phyloP scores from a whole-genome alignment of 257 asterid species.

The Penstemon newberryi region DNA sequence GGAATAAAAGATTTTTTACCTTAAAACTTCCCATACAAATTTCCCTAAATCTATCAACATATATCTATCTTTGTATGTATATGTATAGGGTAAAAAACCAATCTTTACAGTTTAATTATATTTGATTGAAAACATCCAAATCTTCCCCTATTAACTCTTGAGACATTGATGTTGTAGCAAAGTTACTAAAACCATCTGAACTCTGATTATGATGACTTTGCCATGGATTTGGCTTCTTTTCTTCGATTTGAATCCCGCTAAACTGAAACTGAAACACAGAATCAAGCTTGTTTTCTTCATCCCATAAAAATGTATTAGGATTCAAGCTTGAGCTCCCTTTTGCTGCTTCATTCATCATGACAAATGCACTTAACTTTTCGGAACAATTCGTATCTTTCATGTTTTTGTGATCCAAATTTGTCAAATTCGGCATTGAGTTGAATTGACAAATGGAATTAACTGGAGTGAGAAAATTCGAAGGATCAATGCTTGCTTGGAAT shows the following conservation, averaged over 20 bases:
- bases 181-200: constrained; percentile 40
- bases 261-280: constrained; percentile 50
- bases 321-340: constrained; percentile 33
- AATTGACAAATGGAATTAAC: constrained; percentile 26
- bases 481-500: constrained; percentile 39
- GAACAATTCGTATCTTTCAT: constrained; percentile 21
- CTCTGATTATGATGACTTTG: constrained; percentile 28
- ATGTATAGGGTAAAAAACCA: background rate
- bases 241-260: constrained; percentile 50
- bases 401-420: constrained; percentile 41
- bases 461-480: constrained; percentile 18
- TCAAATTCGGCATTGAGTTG: constrained; percentile 46
- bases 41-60: constrained; percentile 13
- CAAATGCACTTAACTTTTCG: constrained; percentile 16
- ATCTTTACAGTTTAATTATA: constrained; percentile 28
- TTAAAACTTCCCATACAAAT: constrained; percentile 16
- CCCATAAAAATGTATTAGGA: constrained; percentile 46
- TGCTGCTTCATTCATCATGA: constrained; percentile 22
- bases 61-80: constrained; percentile 18
- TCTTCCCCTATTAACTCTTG: constrained; percentile 41
- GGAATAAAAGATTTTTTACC: constrained; percentile 4
- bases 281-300: constrained; percentile 45
- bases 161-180: constrained; percentile 38
- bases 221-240: constrained; percentile 29
- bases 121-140: constrained; percentile 27